Evolutionary conservation across 2,329 filamentous ascomycete species (phyloP).

Genomic region (Pseudocercospora vitis): DNA sequence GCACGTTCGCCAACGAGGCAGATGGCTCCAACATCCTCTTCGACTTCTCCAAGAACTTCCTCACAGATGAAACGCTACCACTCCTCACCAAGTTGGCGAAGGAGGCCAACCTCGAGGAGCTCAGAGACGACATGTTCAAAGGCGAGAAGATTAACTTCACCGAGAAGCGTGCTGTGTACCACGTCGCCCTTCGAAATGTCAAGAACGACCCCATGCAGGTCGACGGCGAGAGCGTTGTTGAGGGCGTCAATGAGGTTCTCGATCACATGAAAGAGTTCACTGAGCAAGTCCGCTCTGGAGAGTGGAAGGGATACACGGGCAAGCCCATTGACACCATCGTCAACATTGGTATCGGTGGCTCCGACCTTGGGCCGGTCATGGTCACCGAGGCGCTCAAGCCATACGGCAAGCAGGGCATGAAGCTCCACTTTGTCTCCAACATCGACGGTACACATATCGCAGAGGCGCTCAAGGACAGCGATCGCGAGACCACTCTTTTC

Average conservation of each 20-base stretch:
- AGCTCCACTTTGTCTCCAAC: conserved; percentile 97
- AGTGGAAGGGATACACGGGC: conserved; percentile 96
- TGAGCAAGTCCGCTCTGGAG: conserved; percentile 86
- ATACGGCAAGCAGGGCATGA: conserved; percentile 83
- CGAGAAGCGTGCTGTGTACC: conserved; percentile 92
- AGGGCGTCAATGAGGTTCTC: conserved; percentile 85
- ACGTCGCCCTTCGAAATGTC: conserved; percentile 89
- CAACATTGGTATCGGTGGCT: conserved; percentile 97
- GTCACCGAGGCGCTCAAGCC: conserved; percentile 96
- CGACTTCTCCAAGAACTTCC: conserved; percentile 98
- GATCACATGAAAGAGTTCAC: conserved; percentile 99
- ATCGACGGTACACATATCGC: conserved; percentile 98
- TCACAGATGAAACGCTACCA: conserved; percentile 86
- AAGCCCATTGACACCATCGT: conserved; percentile 96
- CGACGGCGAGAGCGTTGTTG: conserved; percentile 89
- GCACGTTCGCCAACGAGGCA: conserved; percentile 75
- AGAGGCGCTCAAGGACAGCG: conserved; percentile 81
- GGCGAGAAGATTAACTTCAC: conserved; percentile 99
- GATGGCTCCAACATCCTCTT: conserved; percentile 87
- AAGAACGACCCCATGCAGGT: conserved; percentile 79
- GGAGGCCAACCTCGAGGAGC: conserved; percentile 86
- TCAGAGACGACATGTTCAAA: conserved; percentile 95
- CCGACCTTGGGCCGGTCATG: conserved; percentile 97
- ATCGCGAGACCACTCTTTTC: conserved; percentile 99
- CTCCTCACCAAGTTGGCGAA: conserved; percentile 86